Conservation (phyloP, 2,329 filamentous ascomycete species). For the Aureobasidium vineae region DNA sequence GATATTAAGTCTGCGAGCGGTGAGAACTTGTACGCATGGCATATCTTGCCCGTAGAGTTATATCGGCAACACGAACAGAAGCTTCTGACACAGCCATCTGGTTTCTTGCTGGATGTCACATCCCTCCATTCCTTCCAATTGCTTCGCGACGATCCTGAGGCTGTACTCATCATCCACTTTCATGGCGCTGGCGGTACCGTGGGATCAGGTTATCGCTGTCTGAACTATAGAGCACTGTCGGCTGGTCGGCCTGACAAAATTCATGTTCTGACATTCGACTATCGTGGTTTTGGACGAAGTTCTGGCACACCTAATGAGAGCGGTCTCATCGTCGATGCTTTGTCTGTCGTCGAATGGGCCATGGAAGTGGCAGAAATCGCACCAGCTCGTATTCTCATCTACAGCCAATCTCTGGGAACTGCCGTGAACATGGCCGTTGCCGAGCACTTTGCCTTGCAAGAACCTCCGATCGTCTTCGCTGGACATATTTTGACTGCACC, state of each 20-base stretch:
- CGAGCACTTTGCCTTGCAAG: conserved; percentile 45
- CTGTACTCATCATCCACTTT: conserved; percentile 62
- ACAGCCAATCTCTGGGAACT: conserved; percentile 60
- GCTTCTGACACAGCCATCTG: conserved; percentile 46
- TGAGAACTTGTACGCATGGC: conserved; percentile 51
- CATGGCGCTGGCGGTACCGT: conserved; percentile 59
- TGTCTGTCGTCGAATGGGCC: conserved; percentile 56
- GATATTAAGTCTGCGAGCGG: conserved; percentile 45
- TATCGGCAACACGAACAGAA: conserved; percentile 47
- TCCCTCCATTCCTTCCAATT: conserved; percentile 59
- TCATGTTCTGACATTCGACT: conserved; percentile 61
- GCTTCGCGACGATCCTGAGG: conserved; percentile 61
- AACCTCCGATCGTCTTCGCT: conserved; percentile 50
- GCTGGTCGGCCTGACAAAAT: conserved; percentile 53
- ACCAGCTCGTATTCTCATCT: conserved; percentile 57
- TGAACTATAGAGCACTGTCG: conserved; percentile 58
- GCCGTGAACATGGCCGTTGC: conserved; percentile 51
- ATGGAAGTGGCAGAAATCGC: conserved; percentile 53
- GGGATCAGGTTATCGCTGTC: conserved; percentile 54
- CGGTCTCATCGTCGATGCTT: conserved; percentile 56
- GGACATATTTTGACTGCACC: conserved; percentile 58
- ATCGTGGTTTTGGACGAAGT: conserved; percentile 59
- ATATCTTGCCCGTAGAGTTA: conserved; percentile 49
- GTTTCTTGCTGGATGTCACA: conserved; percentile 55
- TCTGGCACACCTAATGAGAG: conserved; percentile 55